Conservation (phyloP, 2,329 filamentous ascomycete species). For the Trichoderma brevicompactum region DNA sequence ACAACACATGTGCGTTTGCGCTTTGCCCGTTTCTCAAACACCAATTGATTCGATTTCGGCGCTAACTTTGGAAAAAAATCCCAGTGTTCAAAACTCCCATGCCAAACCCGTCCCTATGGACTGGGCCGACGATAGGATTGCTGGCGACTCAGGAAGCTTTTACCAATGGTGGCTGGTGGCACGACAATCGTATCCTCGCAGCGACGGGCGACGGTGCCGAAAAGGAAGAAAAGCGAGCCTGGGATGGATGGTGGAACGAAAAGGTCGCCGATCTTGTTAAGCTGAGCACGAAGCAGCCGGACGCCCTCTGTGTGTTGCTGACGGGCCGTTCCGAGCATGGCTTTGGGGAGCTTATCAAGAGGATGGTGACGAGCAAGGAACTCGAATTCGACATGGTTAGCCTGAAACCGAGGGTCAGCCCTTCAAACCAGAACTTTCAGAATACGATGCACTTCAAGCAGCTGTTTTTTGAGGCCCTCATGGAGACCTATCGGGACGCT, state of each 20-base stretch:
- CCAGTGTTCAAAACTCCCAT: constrained; percentile 88
- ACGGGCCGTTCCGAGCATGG: constrained; percentile 81
- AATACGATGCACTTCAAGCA: constrained; percentile 95
- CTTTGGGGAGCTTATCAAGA: constrained; percentile 79
- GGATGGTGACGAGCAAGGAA: constrained; percentile 76
- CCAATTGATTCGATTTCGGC: constrained; percentile 19
- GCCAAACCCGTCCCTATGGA: constrained; percentile 89
- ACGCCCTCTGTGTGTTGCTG: constrained; percentile 81
- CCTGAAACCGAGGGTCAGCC: constrained; percentile 83
- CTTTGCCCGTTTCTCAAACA: not conserved
- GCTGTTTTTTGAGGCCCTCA: constrained; percentile 74
- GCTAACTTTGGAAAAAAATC: constrained; percentile 5
- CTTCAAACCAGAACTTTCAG: constrained; percentile 75
- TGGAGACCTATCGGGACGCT: constrained; percentile 83
- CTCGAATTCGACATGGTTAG: constrained; percentile 87
- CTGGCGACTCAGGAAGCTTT: constrained; percentile 78
- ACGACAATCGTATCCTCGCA: constrained; percentile 82
- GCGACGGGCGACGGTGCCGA: constrained; percentile 83
- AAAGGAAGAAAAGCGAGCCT: constrained; percentile 79
- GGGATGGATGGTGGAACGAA: constrained; percentile 98
- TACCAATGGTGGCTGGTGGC: constrained; percentile 93
- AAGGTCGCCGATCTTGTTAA: constrained; percentile 79
- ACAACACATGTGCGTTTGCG: constrained; percentile 77
- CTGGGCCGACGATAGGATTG: constrained; percentile 73
- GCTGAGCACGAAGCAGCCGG: constrained; percentile 81